Evolutionary conservation across 345 rosid species (phyloP).

Genomic region (Citrus mangshanensis): DNA sequence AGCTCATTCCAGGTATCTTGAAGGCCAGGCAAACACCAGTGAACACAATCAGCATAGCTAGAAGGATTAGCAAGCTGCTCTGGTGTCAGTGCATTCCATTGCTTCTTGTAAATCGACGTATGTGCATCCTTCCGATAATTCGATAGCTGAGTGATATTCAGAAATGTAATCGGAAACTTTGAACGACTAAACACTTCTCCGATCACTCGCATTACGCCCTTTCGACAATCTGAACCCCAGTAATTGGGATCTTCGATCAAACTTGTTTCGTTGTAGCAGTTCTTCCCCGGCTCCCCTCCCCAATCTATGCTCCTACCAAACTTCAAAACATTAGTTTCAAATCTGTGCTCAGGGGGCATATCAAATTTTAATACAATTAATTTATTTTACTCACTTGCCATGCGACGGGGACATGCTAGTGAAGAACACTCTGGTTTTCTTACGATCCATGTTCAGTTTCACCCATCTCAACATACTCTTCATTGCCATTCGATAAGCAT

Average conservation of each 20-base stretch:
- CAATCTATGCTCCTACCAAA: conserved; percentile 68
- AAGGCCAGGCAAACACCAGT: conserved; percentile 94
- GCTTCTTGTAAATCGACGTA: conserved; percentile 90
- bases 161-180: conserved; percentile 62
- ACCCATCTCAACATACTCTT: conserved; percentile 86
- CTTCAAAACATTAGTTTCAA: background rate
- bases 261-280: conserved; percentile 76
- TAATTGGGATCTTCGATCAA: conserved; percentile 58
- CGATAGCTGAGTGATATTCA: conserved; percentile 86
- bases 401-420: conserved; percentile 97
- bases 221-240: conserved; percentile 83
- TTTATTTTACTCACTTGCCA: conserved; percentile 49
- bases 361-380: background rate
- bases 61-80: conserved; percentile 65
- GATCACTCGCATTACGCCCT: conserved; percentile 73
- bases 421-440: conserved; percentile 81
- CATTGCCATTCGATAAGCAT: conserved; percentile 88
- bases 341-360: background rate
- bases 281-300: conserved; percentile 64
- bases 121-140: conserved; percentile 84
- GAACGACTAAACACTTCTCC: conserved; percentile 68
- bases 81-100: conserved; percentile 64
- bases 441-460: conserved; percentile 67
- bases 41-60: conserved; percentile 86
- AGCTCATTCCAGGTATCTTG: conserved; percentile 98